Evolutionary conservation across 768 basidiomycete genomes (phyloP).

Genomic region (Lactifluus rugatus): DNA sequence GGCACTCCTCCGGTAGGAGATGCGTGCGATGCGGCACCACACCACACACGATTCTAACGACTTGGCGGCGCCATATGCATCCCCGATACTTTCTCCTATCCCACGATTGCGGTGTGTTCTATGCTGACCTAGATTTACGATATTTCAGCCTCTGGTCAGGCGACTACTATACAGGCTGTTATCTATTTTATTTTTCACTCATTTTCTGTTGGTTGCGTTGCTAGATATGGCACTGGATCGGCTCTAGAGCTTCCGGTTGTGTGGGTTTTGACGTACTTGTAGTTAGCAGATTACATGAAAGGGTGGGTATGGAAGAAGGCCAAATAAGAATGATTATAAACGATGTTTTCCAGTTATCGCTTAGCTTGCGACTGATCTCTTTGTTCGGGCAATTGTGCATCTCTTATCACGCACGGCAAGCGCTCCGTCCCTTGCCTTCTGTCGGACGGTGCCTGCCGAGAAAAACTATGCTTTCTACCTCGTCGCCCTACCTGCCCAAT

Average conservation of each 20-base stretch:
- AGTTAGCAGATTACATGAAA: slow-evolving; percentile 7
- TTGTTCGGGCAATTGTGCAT: too few relatives aligned
- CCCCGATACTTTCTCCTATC: neutral
- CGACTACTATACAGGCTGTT: slow-evolving; percentile 3
- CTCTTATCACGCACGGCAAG: neutral
- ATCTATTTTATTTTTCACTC: neutral
- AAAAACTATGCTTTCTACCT: too few relatives aligned
- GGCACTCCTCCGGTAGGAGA: slow-evolving; percentile 12
- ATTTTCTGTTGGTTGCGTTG: neutral
- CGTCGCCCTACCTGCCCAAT: too few relatives aligned
- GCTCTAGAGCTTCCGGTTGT: neutral
- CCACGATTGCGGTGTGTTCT: neutral
- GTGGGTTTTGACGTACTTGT: slow-evolving; percentile 15
- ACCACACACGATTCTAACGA: neutral
- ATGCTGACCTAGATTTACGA: neutral
- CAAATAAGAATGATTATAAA: neutral
- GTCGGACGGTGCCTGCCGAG: too few relatives aligned
- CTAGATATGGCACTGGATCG: slow-evolving; percentile 8
- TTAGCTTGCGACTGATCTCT: too few relatives aligned
- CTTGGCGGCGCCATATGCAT: neutral
- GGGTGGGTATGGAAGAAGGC: slow-evolving; percentile 10
- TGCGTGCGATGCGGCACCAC: neutral
- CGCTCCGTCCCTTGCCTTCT: slow-evolving; percentile 4
- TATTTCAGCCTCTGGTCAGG: slow-evolving; percentile 11
- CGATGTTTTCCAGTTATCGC: neutral